Evolutionary conservation across 805 yeast species (phyloP), one percentile per base, ranked within the genome.

Genomic region (Priceomyces fermenticarens): DNA sequence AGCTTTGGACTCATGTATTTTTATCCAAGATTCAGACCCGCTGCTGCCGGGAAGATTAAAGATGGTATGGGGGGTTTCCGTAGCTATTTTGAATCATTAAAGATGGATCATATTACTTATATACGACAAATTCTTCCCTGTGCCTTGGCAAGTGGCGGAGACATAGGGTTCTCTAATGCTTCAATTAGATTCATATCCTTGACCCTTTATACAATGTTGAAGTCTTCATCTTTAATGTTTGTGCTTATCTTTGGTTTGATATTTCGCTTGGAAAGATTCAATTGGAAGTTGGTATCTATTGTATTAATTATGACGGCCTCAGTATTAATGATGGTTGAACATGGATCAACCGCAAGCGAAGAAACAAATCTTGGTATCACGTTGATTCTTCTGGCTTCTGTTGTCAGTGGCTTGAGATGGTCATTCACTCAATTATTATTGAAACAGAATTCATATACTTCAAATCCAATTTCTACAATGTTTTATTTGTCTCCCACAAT

Each of bases 331-430:
- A 93, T 93, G 98, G 91, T 88, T 54, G 52, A 47, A 23, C 39
- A 16, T 14, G 27, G 45, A 11, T 49, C 56, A 30, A 25, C 36
- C 8, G 48, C 51, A 2, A 44, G 51, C 9, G 50, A 48, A 36
- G 41, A 44, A 43, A 62, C 42, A 41, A 55, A 46, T 29, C 10
- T 83, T 2, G 98, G 99, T 2, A 80, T 88, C 15, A 39, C 80
- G 2, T 65, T 89, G 20, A 97, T 91, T 1, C 64, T 93, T 23
- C 65, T 77, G 2, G 90, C 96, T 3, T 80, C 95, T 2, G 75
- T 85, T 57, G 75, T 88, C 65, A 83, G 93, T 11, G 99, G 99
- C 0, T 67, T 93, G 38, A 76, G 99, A 47, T 93, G 99, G 99
- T 91, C 96, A 1, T 77, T 90, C 46, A 89, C 98, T 1, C 98